phyloP scores from a whole-genome alignment of 768 basidiomycete genomes.

The Lactarius hatsudake region DNA sequence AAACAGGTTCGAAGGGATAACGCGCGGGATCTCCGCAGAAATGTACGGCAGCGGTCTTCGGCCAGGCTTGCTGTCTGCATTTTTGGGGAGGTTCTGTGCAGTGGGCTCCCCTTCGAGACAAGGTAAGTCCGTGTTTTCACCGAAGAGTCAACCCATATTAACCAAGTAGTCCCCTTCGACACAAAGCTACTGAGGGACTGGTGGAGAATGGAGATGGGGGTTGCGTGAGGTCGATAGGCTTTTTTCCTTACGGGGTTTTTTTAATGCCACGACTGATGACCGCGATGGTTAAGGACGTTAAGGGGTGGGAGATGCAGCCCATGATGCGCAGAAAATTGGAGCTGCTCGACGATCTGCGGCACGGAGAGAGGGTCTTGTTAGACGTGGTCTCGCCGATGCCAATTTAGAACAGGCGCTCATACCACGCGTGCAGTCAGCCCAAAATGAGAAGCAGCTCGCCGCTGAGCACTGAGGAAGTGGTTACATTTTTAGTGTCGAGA shows the following conservation, averaged over 20 bases:
- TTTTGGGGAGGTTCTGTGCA: not conserved
- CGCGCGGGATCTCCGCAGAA: not conserved
- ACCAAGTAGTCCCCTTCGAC: not conserved
- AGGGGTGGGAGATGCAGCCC: not conserved
- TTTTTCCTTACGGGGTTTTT: slow-evolving; percentile 18
- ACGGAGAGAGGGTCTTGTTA: not conserved
- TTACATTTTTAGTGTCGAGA: not conserved
- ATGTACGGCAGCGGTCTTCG: slow-evolving; percentile 1
- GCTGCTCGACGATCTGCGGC: not conserved
- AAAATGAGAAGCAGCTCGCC: not conserved
- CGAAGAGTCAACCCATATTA: not conserved
- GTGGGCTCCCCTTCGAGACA: not conserved
- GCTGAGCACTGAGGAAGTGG: not conserved
- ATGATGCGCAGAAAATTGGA: not conserved
- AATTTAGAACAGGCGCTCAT: not conserved
- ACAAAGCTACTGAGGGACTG: not conserved
- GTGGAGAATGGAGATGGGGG: not conserved
- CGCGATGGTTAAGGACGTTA: not conserved
- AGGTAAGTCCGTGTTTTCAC: not conserved
- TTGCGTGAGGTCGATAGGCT: slow-evolving; percentile 13
- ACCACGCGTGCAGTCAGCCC: not conserved
- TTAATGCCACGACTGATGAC: slow-evolving; percentile 5
- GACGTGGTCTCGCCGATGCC: not conserved
- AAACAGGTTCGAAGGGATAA: slow-evolving; percentile 5
- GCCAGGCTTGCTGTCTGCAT: slow-evolving; percentile 6